Evolutionary conservation across 2,329 filamentous ascomycete species (phyloP).

Genomic region (Claviceps africana): DNA sequence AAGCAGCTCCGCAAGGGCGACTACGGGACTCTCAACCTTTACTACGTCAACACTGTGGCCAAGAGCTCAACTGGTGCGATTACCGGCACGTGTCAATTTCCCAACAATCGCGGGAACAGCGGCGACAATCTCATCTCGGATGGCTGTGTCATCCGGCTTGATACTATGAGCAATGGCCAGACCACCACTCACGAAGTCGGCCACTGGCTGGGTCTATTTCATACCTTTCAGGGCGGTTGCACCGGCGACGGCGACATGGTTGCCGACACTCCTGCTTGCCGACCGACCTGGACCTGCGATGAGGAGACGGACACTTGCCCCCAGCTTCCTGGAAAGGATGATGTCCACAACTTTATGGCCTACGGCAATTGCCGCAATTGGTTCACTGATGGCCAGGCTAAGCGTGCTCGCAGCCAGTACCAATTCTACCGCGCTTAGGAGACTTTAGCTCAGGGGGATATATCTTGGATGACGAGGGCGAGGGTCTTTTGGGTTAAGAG

Average conservation of each 20-base stretch:
- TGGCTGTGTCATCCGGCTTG: conserved; percentile 10
- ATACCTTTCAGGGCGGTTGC: conserved; percentile 27
- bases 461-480: neutral
- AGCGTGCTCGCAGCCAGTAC: neutral
- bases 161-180: conserved; percentile 9
- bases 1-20: conserved; percentile 20
- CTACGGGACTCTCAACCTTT: conserved; percentile 28
- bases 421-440: neutral
- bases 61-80: conserved; percentile 8
- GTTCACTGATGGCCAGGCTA: conserved; percentile 1
- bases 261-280: conserved; percentile 23
- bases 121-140: conserved; percentile 12
- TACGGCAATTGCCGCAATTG: conserved; percentile 5
- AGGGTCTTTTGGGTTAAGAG: neutral
- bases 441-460: neutral
- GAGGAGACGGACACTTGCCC: conserved; percentile 16
- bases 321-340: conserved; percentile 11
- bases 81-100: neutral
- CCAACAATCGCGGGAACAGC: neutral
- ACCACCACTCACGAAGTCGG: conserved; percentile 24
- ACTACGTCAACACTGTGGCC: conserved; percentile 16
- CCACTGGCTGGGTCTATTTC: conserved; percentile 30
- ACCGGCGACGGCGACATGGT: conserved; percentile 20
- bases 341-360: conserved; percentile 17
- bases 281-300: conserved; percentile 18